A percentile compares a stretch with the other conserved stretches of the same genome.
phyloP scores from a whole-genome alignment of 371 early-diverging fungal species.

The Capillidium rhysosporum region DNA sequence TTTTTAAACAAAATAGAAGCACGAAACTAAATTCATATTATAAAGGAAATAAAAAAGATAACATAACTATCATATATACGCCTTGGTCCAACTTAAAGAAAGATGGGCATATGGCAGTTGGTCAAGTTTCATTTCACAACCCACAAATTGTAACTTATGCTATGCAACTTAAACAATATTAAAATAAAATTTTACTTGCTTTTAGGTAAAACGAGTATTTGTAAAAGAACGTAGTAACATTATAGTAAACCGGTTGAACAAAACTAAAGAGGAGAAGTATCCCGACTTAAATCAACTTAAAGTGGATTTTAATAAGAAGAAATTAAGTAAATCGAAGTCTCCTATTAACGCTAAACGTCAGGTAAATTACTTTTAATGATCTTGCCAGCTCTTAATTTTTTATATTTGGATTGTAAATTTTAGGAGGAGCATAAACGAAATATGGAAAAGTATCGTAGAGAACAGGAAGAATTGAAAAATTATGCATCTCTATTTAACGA shows the following conservation, averaged over 20 bases:
- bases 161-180: not conserved
- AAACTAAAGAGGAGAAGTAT: constrained; percentile 55
- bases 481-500: not conserved
- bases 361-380: constrained; percentile 6
- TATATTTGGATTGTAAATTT: not conserved
- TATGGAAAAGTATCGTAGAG: not conserved
- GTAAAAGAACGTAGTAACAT: constrained; percentile 60
- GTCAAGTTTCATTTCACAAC: constrained; percentile 84
- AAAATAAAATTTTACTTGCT: not conserved
- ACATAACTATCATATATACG: constrained; percentile 77
- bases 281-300: constrained; percentile 61
- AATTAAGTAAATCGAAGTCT: constrained; percentile 15
- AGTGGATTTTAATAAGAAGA: constrained; percentile 34
- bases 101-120: constrained; percentile 81
- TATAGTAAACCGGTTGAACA: constrained; percentile 81
- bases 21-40: not conserved
- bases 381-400: not conserved
- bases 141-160: constrained; percentile 25
- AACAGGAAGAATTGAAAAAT: not conserved
- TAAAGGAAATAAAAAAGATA: constrained; percentile 26
- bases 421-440: not conserved
- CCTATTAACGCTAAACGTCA: constrained; percentile 10
- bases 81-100: constrained; percentile 89
- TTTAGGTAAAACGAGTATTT: constrained; percentile 54
- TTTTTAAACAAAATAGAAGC: not conserved